phyloP scores from a whole-genome alignment of 2,329 filamentous ascomycete species.

The Ambrosiella cleistominuta region DNA sequence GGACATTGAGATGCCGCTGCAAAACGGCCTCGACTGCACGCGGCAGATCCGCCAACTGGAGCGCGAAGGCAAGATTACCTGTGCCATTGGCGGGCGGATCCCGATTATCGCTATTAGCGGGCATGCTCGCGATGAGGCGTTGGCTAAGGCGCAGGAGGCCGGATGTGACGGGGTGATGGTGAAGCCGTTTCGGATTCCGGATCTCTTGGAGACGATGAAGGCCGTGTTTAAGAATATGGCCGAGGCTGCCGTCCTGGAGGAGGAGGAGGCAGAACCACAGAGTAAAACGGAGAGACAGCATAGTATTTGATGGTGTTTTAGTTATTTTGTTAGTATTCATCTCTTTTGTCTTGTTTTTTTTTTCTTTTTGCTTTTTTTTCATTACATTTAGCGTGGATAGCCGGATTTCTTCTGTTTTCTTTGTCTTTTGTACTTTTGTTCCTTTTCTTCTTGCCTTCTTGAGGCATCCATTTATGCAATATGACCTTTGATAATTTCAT shows the following conservation, averaged over 20 bases:
- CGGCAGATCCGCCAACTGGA: conserved; percentile 52
- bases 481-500: too few relatives aligned
- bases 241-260: conserved; percentile 11
- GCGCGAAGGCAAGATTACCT: conserved; percentile 30
- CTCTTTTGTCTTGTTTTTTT: conserved; percentile 5
- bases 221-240: conserved; percentile 24
- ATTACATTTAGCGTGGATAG: background rate
- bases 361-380: background rate
- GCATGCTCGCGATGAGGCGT: conserved; percentile 47
- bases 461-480: background rate
- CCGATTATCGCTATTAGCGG: conserved; percentile 51
- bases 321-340: background rate
- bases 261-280: background rate
- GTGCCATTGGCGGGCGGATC: conserved; percentile 29
- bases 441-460: background rate
- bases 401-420: background rate
- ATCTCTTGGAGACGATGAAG: conserved; percentile 42
- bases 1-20: conserved; percentile 71
- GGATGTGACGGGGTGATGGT: conserved; percentile 48
- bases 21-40: conserved; percentile 64
- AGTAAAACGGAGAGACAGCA: background rate
- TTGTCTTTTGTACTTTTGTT: background rate
- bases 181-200: conserved; percentile 52
- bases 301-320: background rate
- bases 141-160: conserved; percentile 30